Conservation (phyloP, 441 rosid genomes). For the Manihot esculenta region DNA sequence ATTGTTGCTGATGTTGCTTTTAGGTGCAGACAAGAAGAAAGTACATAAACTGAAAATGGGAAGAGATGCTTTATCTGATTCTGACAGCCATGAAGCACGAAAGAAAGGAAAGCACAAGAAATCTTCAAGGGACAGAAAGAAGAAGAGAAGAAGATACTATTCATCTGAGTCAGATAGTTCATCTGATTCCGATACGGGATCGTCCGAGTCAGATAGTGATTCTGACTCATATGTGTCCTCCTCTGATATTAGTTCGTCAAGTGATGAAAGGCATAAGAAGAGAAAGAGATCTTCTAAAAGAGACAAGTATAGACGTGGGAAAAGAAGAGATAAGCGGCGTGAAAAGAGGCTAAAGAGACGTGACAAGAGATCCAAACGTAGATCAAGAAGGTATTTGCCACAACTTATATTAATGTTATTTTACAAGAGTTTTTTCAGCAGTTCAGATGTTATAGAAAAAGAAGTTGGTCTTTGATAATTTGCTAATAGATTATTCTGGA, state of each 20-base stretch:
- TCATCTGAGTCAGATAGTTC: slow-evolving; percentile 61
- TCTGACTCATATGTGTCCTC: slow-evolving; percentile 63
- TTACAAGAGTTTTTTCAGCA: background rate
- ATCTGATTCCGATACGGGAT: slow-evolving; percentile 48
- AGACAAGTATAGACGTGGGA: slow-evolving; percentile 69
- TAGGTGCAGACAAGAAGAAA: slow-evolving; percentile 53
- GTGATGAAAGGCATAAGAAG: slow-evolving; percentile 76
- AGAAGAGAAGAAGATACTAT: slow-evolving; percentile 67
- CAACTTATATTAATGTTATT: background rate
- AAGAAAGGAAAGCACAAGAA: slow-evolving; percentile 67
- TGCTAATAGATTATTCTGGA: background rate
- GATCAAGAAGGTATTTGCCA: slow-evolving; percentile 61
- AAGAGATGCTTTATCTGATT: slow-evolving; percentile 44
- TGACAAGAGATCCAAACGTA: slow-evolving; percentile 71
- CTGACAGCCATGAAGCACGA: slow-evolving; percentile 38
- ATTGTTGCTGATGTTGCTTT: slow-evolving; percentile 7
- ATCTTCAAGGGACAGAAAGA: slow-evolving; percentile 66
- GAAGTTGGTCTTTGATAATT: background rate
- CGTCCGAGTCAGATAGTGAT: slow-evolving; percentile 78
- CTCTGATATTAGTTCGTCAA: slow-evolving; percentile 79
- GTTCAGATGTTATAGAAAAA: background rate
- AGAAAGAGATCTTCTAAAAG: slow-evolving; percentile 73
- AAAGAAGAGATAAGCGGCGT: slow-evolving; percentile 68
- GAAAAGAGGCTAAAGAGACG: slow-evolving; percentile 67
- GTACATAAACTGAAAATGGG: slow-evolving; percentile 41